phyloP scores from a whole-genome alignment of 2,329 filamentous ascomycete genomes.

The Hortaea werneckii region DNA sequence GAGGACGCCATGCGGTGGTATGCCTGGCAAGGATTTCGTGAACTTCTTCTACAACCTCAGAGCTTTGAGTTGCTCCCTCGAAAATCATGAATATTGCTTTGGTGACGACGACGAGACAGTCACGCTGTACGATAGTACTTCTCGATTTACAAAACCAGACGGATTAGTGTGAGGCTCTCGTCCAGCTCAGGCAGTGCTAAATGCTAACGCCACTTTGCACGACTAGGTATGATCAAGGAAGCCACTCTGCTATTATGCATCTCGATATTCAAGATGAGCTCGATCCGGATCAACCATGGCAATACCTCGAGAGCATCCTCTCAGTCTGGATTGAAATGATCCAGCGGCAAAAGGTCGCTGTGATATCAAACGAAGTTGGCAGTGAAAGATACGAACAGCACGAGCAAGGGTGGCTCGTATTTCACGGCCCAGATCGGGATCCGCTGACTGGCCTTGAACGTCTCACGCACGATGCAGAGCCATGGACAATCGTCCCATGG shows the following conservation, averaged over 20 bases:
- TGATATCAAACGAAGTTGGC: no score
- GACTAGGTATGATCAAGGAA: neutral
- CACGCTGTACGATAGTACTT: neutral
- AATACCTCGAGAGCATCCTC: neutral
- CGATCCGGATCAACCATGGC: neutral
- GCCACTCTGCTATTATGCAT: neutral
- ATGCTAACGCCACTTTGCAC: neutral
- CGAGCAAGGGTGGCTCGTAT: neutral
- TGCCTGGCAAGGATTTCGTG: neutral
- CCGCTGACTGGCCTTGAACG: neutral
- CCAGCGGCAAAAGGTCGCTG: neutral
- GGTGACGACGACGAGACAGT: neutral
- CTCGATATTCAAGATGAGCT: neutral
- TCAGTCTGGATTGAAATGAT: neutral
- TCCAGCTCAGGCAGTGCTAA: neutral
- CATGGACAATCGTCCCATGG: neutral
- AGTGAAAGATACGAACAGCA: neutral
- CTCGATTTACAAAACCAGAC: neutral
- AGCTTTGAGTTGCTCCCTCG: neutral
- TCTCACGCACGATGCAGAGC: neutral
- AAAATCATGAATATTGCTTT: neutral
- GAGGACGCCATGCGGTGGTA: neutral
- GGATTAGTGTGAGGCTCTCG: neutral
- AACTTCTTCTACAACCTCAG: neutral
- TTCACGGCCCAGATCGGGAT: neutral